Conservation (phyloP, 1,139 yeast species). For the Blastobotrys serpentis region DNA sequence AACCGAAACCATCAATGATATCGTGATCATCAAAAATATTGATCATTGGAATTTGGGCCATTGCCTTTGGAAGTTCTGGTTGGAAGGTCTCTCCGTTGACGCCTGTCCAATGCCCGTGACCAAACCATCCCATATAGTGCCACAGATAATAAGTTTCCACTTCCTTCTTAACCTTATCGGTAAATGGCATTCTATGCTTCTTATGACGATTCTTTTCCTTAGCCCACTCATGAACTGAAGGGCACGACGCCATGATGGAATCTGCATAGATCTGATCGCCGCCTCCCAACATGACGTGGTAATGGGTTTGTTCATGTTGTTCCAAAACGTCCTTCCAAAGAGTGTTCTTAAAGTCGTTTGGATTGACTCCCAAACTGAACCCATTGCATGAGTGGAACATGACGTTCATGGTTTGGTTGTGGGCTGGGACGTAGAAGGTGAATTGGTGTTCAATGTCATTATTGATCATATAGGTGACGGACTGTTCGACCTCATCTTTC, state of each 20-base stretch:
- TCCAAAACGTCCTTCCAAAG: slow-evolving; percentile 83
- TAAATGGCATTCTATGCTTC: slow-evolving; percentile 46
- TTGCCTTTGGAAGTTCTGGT: slow-evolving; percentile 65
- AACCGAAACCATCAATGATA: slow-evolving; percentile 93
- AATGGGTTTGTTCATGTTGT: slow-evolving; percentile 59
- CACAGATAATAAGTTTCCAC: slow-evolving; percentile 64
- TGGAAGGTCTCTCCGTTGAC: slow-evolving; percentile 62
- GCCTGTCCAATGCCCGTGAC: slow-evolving; percentile 83
- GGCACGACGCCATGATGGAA: slow-evolving; percentile 59
- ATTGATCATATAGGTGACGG: slow-evolving; percentile 59
- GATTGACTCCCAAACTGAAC: slow-evolving; percentile 73
- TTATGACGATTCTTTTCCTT: slow-evolving; percentile 49
- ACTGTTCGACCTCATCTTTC: slow-evolving; percentile 49
- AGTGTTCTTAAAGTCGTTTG: slow-evolving; percentile 64
- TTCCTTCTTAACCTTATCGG: slow-evolving; percentile 51
- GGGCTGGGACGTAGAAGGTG: slow-evolving; percentile 60
- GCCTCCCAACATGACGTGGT: slow-evolving; percentile 95
- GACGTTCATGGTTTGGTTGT: slow-evolving; percentile 66
- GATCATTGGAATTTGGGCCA: slow-evolving; percentile 79
- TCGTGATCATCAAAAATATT: slow-evolving; percentile 86
- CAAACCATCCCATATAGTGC: slow-evolving; percentile 85
- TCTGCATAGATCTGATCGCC: slow-evolving; percentile 96
- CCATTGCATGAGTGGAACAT: slow-evolving; percentile 90
- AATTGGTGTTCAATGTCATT: slow-evolving; percentile 43
- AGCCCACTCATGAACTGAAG: slow-evolving; percentile 58